Conservation (phyloP, 306 rosid species). For the Mimosa pudica region DNA sequence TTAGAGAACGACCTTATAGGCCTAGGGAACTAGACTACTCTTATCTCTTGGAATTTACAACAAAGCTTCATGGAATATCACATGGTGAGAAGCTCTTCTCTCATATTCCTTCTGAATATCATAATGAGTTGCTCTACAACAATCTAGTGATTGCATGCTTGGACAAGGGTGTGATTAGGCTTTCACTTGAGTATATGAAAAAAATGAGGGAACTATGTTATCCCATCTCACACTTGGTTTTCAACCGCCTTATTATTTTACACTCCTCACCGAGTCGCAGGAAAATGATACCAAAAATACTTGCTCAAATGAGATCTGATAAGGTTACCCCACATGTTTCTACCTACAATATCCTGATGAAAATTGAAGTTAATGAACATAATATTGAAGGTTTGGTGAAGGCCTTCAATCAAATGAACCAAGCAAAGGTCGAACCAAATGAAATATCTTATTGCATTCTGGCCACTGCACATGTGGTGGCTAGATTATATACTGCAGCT, state of each 20-base stretch:
- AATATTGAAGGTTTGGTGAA: constrained; percentile 67
- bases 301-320: constrained; percentile 85
- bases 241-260: constrained; percentile 80
- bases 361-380: constrained; percentile 85
- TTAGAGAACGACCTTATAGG: constrained; percentile 82
- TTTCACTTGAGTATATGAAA: constrained; percentile 86
- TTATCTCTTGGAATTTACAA: constrained; percentile 76
- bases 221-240: constrained; percentile 82
- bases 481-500: constrained; percentile 67
- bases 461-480: constrained; percentile 82
- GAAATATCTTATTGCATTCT: constrained; percentile 86
- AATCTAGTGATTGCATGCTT: constrained; percentile 83
- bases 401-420: constrained; percentile 66
- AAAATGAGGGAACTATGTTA: constrained; percentile 80
- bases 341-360: constrained; percentile 91
- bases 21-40: constrained; percentile 84
- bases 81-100: constrained; percentile 84
- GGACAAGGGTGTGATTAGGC: constrained; percentile 77
- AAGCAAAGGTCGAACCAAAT: constrained; percentile 67
- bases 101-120: constrained; percentile 65
- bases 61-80: constrained; percentile 74
- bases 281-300: constrained; percentile 67
- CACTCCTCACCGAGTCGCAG: constrained; percentile 59
- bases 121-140: constrained; percentile 84
- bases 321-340: constrained; percentile 80